Evolutionary conservation across 106 monocot genomes (phyloP), one percentile per base, ranked within the genome.

Genomic region (Phalaenopsis aphrodite): DNA sequence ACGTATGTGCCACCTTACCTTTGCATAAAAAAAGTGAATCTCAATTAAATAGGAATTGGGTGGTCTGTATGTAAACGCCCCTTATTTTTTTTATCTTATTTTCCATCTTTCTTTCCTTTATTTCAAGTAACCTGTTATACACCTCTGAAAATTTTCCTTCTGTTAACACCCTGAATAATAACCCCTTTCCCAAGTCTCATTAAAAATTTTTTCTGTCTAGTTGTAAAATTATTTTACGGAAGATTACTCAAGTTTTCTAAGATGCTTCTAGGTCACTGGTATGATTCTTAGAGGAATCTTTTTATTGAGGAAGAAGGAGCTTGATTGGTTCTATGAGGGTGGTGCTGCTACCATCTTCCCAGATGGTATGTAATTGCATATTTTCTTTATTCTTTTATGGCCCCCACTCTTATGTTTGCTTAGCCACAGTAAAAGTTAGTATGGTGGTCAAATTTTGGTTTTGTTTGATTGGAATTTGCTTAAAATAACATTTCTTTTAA

Each of bases 261-360:
- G 48, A 18, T 30, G 30, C 24, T 47, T 45, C 43, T 30, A 93
- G 98, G 98, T 99, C 46, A 99, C 98, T 75, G 98, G 94, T 14
- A 79, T 99, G 65, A 72, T 99, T 84, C 91, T 99, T 61, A 92
- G 98, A 86, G 98, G 98, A 76, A 95, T 99, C 65, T 99, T 99
- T 85, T 77, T 99, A 77, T 65, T 99, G 41, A 91, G 98, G 87
- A 95, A 99, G 78, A 99, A 99, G 75, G 98, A 99, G 78, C 89
- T 99, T 81, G 94, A 99, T 82, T 99, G 98, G 98, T 99, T 99
- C 83, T 99, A 99, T 84, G 88, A 99, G 79, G 94, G 98, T 75
- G 98, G 98, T 86, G 98, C 98, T n/a, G 86, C 98, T 47, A 84
- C 95, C 79, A 95, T 99, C 24, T 99, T 88, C 83, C 98, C 98